A percentile compares a stretch with the other conserved stretches of the same genome.
Evolutionary conservation across 2,329 filamentous ascomycete genomes (phyloP).

Genomic region (Cercospora citrullina): DNA sequence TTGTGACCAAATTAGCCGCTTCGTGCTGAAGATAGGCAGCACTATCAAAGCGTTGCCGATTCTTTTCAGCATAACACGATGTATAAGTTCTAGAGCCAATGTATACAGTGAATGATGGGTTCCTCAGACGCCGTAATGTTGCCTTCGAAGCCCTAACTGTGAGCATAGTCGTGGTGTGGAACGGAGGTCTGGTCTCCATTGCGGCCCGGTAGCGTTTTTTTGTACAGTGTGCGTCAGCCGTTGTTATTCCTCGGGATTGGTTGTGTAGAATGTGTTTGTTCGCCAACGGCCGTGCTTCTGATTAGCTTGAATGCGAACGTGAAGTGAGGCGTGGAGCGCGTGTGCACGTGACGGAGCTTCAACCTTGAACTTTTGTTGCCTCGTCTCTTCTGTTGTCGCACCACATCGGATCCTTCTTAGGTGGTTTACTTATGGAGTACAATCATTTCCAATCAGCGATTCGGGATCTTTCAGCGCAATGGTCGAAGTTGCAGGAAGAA

Average conservation of each 20-base stretch:
- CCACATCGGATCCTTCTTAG: background rate
- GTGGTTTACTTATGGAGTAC: background rate
- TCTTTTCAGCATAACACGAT: background rate
- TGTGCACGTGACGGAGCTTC: background rate
- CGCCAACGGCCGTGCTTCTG: background rate
- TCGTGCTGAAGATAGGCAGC: background rate
- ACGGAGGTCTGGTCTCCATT: background rate
- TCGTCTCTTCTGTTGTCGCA: background rate
- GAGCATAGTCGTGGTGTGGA: background rate
- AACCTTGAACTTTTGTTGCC: background rate
- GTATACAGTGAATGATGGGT: background rate
- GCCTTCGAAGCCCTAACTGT: background rate
- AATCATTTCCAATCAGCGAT: background rate
- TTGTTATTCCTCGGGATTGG: background rate
- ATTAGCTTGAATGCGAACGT: background rate
- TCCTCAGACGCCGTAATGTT: background rate
- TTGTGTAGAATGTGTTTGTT: background rate
- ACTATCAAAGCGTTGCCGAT: background rate
- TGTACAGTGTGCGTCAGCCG: background rate
- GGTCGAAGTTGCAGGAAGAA: background rate
- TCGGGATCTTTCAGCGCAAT: background rate
- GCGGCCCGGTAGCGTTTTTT: background rate
- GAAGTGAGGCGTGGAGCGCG: background rate
- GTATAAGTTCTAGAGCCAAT: background rate
- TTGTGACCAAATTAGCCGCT: background rate